Evolutionary conservation across 371 early-diverging fungal genomes (phyloP).

Genomic region (Zychaea mexicana): DNA sequence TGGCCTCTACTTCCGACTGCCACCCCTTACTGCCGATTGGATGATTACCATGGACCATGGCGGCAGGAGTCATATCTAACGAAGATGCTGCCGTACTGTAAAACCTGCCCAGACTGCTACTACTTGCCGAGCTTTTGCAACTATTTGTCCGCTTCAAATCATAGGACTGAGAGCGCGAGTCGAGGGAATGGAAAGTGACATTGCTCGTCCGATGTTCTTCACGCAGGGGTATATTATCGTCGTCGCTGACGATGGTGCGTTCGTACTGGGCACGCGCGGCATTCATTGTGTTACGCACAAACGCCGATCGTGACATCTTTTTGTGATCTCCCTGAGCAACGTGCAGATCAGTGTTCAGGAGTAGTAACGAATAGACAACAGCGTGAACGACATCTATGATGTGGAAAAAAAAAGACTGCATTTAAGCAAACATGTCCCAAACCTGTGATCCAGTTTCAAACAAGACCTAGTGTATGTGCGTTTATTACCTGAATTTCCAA

Average conservation of each 20-base stretch:
- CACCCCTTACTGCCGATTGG: slow-evolving; percentile 25
- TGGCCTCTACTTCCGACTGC: slow-evolving; percentile 37
- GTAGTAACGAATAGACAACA: slow-evolving; percentile 80
- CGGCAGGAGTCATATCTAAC: slow-evolving; percentile 8
- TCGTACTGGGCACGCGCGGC: slow-evolving; percentile 47
- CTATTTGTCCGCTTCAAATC: slow-evolving; percentile 20
- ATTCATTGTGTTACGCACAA: slow-evolving; percentile 63
- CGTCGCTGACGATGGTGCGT: slow-evolving; percentile 2
- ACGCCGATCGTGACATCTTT: slow-evolving; percentile 64
- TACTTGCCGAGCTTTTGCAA: slow-evolving; percentile 12
- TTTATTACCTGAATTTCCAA: slow-evolving; percentile 54
- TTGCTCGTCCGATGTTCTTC: slow-evolving; percentile 19
- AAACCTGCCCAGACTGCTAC: slow-evolving; percentile 5
- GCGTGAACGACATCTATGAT: slow-evolving; percentile 80
- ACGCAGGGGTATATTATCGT: background rate
- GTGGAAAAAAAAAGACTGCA: no score
- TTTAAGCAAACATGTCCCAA: no score
- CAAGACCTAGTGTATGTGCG: no score
- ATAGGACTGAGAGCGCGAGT: slow-evolving; percentile 1
- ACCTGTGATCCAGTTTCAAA: no score
- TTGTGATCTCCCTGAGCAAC: slow-evolving; percentile 73
- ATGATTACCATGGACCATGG: slow-evolving; percentile 6
- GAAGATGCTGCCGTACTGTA: slow-evolving; percentile 7
- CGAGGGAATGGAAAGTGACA: slow-evolving; percentile 14
- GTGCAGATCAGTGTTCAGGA: slow-evolving; percentile 94